A percentile compares a stretch with the other conserved stretches of the same genome.
Evolutionary conservation across 208 protist species (phyloP).

Genomic region (Trypanosoma lewisi): DNA sequence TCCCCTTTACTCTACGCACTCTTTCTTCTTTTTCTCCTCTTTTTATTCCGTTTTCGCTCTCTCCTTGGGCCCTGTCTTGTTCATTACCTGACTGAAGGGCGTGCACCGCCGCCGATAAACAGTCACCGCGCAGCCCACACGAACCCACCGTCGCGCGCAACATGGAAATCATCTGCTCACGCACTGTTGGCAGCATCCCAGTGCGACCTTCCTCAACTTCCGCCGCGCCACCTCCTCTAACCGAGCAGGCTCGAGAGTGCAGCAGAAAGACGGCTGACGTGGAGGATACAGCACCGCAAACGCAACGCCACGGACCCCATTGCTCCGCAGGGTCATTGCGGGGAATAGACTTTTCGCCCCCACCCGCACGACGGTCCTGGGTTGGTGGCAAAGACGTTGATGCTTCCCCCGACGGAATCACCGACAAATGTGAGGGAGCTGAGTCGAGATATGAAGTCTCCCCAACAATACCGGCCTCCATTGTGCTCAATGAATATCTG

Average conservation of each 20-base stretch:
- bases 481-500: background rate
- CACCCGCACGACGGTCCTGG: background rate
- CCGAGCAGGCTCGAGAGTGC: conserved; percentile 5
- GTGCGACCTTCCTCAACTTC: background rate
- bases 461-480: background rate
- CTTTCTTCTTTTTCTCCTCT: background rate
- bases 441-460: background rate
- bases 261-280: conserved; percentile 5
- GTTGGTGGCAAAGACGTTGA: background rate
- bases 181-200: conserved; percentile 13
- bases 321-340: background rate
- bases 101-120: conserved; percentile 39
- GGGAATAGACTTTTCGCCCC: background rate
- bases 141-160: conserved; percentile 39
- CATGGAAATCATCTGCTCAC: conserved; percentile 36
- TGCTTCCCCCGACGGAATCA: background rate
- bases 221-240: background rate
- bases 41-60: background rate
- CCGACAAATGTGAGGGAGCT: background rate
- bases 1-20: no score
- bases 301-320: conserved; percentile 7
- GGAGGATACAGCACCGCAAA: conserved; percentile 3
- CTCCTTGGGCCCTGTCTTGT: background rate
- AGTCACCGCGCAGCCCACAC: conserved; percentile 38
- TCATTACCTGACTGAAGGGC: conserved; percentile 24